Evolutionary conservation across 2,329 filamentous ascomycete genomes (phyloP), one percentile per base, ranked within the genome.

Genomic region (Fonsecaea erecta): DNA sequence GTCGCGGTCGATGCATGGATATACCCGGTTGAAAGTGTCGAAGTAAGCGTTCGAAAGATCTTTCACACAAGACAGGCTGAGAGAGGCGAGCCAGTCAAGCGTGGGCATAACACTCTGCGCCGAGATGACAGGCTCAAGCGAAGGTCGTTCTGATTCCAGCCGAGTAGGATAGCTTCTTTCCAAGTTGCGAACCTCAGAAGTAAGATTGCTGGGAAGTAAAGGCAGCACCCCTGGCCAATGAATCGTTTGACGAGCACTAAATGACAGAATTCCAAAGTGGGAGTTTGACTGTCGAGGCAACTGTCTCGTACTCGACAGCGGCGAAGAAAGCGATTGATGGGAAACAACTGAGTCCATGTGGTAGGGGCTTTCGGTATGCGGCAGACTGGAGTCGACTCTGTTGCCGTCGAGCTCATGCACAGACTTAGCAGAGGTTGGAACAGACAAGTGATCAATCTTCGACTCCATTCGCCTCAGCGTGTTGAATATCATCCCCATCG

Each of bases 31-130:
- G 68, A 85, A 85, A 0, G 83, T 82, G n/a, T 80, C 76, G 70
- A 85, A 85, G 65, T 83, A 85, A 0, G 81, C 81, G 73, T 84
- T 81, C 8, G 81, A 79, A n/a, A 85, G 75, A 0, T 81, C 81
- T 66, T 82, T 83, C 60, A 85, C 77, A 46, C 82, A 77, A 0
- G 81, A 78, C 34, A 84, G 71, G 8, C 81, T 80, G 2, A 85
- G 75, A 2, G 74, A 74, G 52, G 82, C 78, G 35, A 85, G 71
- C 82, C 82, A 84, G 37, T 68, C 68, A 16, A 24, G 51, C 16
- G 57, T 61, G 0, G 61, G 52, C 16, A 61, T 14, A 12, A 26
- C 52, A 6, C 40, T 24, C 11, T 65, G 58, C 7, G 63, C 63
- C 21, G 43, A 64, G 30, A 70, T 62, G 16, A 37, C 59, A 3